These are phyloP conservation scores for Nicotiana knightiana DNA, from an alignment of 257 asterid genomes.

Conservation along the genomic window DNA sequence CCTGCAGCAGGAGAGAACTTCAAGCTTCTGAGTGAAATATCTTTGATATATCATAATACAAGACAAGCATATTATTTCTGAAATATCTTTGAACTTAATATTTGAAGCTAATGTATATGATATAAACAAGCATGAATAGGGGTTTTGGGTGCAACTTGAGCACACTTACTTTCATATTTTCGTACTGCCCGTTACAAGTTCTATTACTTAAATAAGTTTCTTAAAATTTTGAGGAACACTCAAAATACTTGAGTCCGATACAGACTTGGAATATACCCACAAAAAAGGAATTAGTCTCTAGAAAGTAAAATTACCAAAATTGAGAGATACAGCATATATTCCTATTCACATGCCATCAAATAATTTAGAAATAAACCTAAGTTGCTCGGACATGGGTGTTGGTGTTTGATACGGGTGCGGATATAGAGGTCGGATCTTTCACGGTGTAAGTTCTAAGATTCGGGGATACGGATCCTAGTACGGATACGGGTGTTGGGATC, in stretches of 20 bases:
- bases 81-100: neutral
- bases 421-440: too few relatives aligned
- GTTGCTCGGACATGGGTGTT: too few relatives aligned
- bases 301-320: conserved; percentile 1
- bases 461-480: too few relatives aligned
- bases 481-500: too few relatives aligned
- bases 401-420: too few relatives aligned
- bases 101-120: neutral
- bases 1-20: conserved; percentile 38
- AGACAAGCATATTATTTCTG: neutral
- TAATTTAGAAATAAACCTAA: neutral
- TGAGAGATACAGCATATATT: neutral
- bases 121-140: neutral
- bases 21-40: neutral
- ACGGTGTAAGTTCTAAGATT: too few relatives aligned
- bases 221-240: neutral
- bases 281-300: neutral
- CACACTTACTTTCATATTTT: neutral
- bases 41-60: neutral
- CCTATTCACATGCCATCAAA: neutral
- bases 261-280: neutral
- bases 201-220: neutral
- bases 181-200: neutral
- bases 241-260: neutral
- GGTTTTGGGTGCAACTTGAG: neutral